phyloP scores from a whole-genome alignment of 169 alveolate genomes.

The Plasmodium adleri region DNA sequence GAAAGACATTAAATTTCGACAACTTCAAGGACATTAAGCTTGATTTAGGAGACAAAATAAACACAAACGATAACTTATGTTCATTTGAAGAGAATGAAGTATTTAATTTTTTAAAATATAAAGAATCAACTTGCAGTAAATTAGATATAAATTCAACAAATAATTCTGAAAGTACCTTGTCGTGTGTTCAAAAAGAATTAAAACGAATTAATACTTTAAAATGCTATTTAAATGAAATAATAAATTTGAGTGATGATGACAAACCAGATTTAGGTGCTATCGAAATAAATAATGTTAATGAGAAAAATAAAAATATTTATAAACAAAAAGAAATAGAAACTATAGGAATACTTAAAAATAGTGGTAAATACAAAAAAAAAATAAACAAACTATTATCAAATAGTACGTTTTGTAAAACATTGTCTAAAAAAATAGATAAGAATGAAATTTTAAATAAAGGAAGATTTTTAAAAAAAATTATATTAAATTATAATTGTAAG shows the following conservation, averaged over 20 bases:
- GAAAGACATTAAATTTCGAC: constrained; percentile 68
- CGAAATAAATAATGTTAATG: neutral
- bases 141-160: constrained; percentile 2
- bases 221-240: constrained; percentile 33
- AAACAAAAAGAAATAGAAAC: constrained; percentile 8
- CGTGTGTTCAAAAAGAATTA: constrained; percentile 45
- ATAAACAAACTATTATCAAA: neutral
- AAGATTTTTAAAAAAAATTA: constrained; percentile 15
- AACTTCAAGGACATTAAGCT: constrained; percentile 62
- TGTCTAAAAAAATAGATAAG: constrained; percentile 47
- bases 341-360: constrained; percentile 16
- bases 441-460: constrained; percentile 22
- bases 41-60: constrained; percentile 58
- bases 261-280: constrained; percentile 3
- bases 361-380: neutral
- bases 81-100: constrained; percentile 72
- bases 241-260: constrained; percentile 31
- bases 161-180: constrained; percentile 25
- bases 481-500: constrained; percentile 12
- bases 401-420: constrained; percentile 32
- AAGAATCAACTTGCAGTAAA: constrained; percentile 22
- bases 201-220: constrained; percentile 46
- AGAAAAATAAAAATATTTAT: constrained; percentile 3
- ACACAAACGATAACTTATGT: constrained; percentile 27
- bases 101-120: constrained; percentile 65